A percentile compares a stretch with the other conserved stretches of the same genome.
Conservation (phyloP, 441 rosid species). For the Populus hybrid region DNA sequence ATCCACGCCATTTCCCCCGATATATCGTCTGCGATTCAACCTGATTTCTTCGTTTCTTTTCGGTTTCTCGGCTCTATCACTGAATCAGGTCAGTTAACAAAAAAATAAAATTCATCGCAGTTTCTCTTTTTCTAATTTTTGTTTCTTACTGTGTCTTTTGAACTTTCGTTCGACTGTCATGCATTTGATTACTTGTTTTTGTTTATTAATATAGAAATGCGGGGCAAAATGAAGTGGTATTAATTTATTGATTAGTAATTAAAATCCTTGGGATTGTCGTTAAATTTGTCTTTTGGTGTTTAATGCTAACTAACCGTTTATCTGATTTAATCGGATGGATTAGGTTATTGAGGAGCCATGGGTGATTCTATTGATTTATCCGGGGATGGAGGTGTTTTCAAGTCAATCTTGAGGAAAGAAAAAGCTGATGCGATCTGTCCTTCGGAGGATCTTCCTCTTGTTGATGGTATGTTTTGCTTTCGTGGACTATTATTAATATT, state of each 20-base stretch:
- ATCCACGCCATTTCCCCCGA: slow-evolving; percentile 22
- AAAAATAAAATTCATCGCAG: no score
- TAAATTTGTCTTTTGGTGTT: background rate
- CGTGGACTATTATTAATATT: background rate
- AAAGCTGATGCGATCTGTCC: slow-evolving; percentile 64
- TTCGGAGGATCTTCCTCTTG: slow-evolving; percentile 77
- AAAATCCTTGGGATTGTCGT: background rate
- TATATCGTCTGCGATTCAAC: background rate
- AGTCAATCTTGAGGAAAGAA: slow-evolving; percentile 56
- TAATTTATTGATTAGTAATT: background rate
- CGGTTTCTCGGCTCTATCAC: background rate
- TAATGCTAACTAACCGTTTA: background rate
- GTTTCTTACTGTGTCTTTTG: background rate
- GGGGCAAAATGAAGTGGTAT: background rate
- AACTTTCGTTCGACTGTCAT: background rate
- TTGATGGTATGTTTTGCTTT: slow-evolving; percentile 77
- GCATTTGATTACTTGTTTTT: background rate
- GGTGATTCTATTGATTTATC: slow-evolving; percentile 60
- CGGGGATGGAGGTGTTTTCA: slow-evolving; percentile 84
- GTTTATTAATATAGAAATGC: slow-evolving; percentile 1
- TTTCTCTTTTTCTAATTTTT: background rate
- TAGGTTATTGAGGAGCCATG: slow-evolving; percentile 48
- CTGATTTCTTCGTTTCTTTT: background rate
- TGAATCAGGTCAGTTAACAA: slow-evolving; percentile 9
- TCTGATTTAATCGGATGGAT: background rate